Evolutionary conservation across 148 eudicot species (phyloP), one percentile per base, ranked within the genome.

Genomic region (Fallopia convolvulus): DNA sequence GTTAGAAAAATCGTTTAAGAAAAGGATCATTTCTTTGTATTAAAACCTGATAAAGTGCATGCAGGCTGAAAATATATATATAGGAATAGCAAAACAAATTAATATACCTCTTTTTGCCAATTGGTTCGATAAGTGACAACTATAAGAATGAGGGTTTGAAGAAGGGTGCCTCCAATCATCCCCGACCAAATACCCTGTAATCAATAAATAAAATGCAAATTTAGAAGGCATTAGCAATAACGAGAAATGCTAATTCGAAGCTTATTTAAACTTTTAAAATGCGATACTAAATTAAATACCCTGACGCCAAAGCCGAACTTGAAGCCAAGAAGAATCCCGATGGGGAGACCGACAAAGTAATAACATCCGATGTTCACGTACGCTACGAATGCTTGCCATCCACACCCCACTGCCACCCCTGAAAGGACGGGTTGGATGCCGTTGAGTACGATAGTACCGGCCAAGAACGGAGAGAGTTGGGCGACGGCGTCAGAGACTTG

Each of bases 141-240:
- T 50, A 85, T 9, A 40, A 85, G 79, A 44, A 93, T 91, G 2
- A 85, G 2, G n/a, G 98, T 93, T 81, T 93, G 98, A 75, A 91
- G 83, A 36, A 83, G 6, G 6, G 93, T 91, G 52, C 98, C 98
- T 81, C 93, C 98, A 9, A 93, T 78, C 96, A 93, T 93, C 70
- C 98, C 98, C 17, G 85, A 75, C 98, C 96, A 93, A 80, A 93
- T 85, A 55, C 96, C 96, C 96, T 91, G 32, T 9, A 30, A 3
- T 26, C 26, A 18, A 13, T 5, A 39, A 14, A 10, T 70, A 7
- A 33, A 33, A 33, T 33, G 36, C 36, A 33, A 33, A 33, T 33
- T 33, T 33, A 33, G 0, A 33, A 33, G 36, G 36, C 36, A 33
- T 33, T 33, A 33, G 3, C 36, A 33, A 33, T 33, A 33, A 33